These are phyloP conservation scores for Sugiyamaella sp. DNA, from an alignment of 1,139 yeast species.

Conservation along the genomic window DNA sequence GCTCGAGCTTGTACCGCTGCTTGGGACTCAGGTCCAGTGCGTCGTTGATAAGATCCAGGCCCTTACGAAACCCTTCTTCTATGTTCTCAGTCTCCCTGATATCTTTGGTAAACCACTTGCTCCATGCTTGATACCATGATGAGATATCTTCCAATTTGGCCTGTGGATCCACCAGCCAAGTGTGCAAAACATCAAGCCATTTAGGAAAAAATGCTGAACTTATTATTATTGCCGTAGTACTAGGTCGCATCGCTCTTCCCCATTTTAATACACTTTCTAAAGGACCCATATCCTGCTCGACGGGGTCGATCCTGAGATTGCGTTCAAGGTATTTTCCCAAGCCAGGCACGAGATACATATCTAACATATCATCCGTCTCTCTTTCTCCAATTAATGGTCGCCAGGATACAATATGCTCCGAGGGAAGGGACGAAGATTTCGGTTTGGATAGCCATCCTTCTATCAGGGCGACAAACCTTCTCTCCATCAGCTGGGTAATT, in stretches of 20 bases:
- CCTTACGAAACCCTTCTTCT: constrained; percentile 35
- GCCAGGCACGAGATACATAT: constrained; percentile 41
- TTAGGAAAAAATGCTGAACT: constrained; percentile 41
- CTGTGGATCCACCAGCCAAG: constrained; percentile 37
- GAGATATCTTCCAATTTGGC: constrained; percentile 35
- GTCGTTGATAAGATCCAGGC: constrained; percentile 43
- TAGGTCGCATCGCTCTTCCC: constrained; percentile 33
- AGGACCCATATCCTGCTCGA: constrained; percentile 37
- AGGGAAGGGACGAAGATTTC: constrained; percentile 26
- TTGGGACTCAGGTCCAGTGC: constrained; percentile 36
- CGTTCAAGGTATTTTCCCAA: constrained; percentile 37
- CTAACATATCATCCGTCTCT: constrained; percentile 36
- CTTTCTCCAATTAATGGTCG: constrained; percentile 45
- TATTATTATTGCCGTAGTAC: constrained; percentile 31
- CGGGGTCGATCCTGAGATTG: constrained; percentile 39
- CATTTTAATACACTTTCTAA: constrained; percentile 36
- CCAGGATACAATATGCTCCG: constrained; percentile 45
- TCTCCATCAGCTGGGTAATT: constrained; percentile 37
- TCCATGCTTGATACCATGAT: constrained; percentile 43
- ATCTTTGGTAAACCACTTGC: constrained; percentile 34
- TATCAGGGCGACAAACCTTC: constrained; percentile 42
- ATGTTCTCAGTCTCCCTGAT: constrained; percentile 33
- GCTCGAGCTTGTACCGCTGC: constrained; percentile 18
- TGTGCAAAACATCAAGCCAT: constrained; percentile 38
- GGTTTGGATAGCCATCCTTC: constrained; percentile 7